A percentile compares a stretch with the other conserved stretches of the same genome.
Evolutionary conservation across 2,329 filamentous ascomycete species (phyloP).

Genomic region (Hypocrella siamensis): DNA sequence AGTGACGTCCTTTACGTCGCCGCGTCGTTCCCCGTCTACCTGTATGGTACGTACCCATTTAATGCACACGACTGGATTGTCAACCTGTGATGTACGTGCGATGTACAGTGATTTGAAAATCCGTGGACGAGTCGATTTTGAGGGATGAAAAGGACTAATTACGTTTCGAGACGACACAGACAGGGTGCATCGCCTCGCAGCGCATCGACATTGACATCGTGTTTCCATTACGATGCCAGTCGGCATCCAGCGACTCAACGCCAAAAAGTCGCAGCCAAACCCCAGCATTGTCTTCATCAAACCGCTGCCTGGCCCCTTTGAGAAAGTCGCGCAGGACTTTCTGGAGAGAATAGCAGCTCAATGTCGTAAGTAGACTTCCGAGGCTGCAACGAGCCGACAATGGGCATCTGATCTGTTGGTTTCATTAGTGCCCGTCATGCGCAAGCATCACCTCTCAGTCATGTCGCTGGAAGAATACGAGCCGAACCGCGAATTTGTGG

Average conservation of each 20-base stretch:
- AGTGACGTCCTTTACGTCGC: too few relatives aligned
- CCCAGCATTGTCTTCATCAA: conserved; percentile 74
- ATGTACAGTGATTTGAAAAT: too few relatives aligned
- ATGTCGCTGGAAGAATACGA: conserved; percentile 68
- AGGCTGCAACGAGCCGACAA: too few relatives aligned
- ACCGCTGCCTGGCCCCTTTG: conserved; percentile 49
- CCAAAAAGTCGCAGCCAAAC: conserved; percentile 59
- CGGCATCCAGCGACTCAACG: conserved; percentile 66
- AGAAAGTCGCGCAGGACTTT: conserved; percentile 50
- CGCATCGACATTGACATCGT: too few relatives aligned
- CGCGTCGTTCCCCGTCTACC: too few relatives aligned
- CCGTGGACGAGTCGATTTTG: too few relatives aligned
- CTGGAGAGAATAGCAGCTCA: conserved; percentile 66
- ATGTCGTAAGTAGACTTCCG: conserved; percentile 37
- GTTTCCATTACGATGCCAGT: conserved; percentile 56
- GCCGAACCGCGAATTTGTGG: conserved; percentile 68
- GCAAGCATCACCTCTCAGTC: conserved; percentile 45
- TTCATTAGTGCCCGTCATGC: conserved; percentile 54
- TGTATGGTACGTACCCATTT: too few relatives aligned
- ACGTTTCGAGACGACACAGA: too few relatives aligned
- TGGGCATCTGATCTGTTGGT: too few relatives aligned
- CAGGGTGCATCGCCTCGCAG: not conserved
- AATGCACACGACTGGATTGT: too few relatives aligned
- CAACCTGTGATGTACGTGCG: too few relatives aligned
- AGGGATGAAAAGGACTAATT: too few relatives aligned